Base-by-base conservation (phyloP, 148 eudicot species). In the Cornus kousa region DNA sequence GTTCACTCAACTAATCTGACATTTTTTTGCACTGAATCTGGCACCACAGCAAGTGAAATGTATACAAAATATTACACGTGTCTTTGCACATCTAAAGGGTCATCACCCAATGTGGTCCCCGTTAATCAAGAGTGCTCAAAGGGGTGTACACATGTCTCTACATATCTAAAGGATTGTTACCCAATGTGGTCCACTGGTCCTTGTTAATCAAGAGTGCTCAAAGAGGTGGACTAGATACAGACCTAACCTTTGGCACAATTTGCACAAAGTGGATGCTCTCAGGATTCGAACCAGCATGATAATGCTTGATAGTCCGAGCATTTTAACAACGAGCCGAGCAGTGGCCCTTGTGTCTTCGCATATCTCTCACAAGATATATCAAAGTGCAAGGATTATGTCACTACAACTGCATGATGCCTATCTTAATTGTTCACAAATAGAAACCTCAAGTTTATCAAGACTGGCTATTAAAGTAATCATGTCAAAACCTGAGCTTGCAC, bases 1-100 rank as follows among this genome's bases (percentile, higher is more conserved):
- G 60, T 19, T 76, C 60, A 76, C 24, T 65, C 66, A 50, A 68
- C 69, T 28, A 75, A 39, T 16, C 70, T 5, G 13, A 75, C 62
- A 14, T 67, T 43, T 46, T 74, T 62, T 37, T 13, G 17, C 48
- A 60, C 23, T 62, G 62, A 13, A 74, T 6, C 3, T 53, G 12
- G 28, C 33, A 37, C 46, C 24, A 20, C 7, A 62, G 7, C 23
- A n/a, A 62, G 17, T 53, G 19, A 53, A 53, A 16, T 53, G 59
- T 11, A 53, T 53, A 53, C 59, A 53, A 53, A 53, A 14, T 2
- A 8, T 48, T 48, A 48, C 37, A 35, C 37, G 37, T 35, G 0
- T 35, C 37, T 35, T 35, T 4, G 6, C 48, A 43, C 5, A 9
- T 43, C 48, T 43, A 43, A 43, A 43, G 8, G 48, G 0, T 7